phyloP scores from a whole-genome alignment of 257 asterid species.

The Linaria vulgaris region DNA sequence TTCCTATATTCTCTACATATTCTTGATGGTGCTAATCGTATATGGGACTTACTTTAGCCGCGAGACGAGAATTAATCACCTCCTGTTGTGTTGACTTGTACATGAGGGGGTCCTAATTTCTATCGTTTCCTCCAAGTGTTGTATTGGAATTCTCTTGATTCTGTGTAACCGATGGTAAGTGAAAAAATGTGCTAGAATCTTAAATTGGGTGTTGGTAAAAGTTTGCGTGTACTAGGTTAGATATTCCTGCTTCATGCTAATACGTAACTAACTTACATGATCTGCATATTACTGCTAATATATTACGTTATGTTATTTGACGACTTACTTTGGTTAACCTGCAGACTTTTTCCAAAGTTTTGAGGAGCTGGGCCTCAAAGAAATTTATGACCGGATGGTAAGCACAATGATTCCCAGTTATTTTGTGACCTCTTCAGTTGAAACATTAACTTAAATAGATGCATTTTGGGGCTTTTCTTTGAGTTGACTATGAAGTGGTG shows the following conservation, averaged over 20 bases:
- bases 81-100: slow-evolving; percentile 3
- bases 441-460: slow-evolving; percentile 9
- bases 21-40: background rate
- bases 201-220: no score
- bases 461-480: slow-evolving; percentile 4
- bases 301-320: no score
- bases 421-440: slow-evolving; percentile 11
- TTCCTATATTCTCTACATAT: no score
- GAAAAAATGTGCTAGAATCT: no score
- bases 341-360: slow-evolving; percentile 85
- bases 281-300: no score
- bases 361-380: slow-evolving; percentile 96
- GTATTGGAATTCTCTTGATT: no score
- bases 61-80: slow-evolving; percentile 10
- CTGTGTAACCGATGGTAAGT: no score
- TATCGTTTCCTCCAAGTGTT: no score
- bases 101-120: no score
- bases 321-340: background rate
- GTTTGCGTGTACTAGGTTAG: no score
- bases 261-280: no score
- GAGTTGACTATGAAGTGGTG: background rate
- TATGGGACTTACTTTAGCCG: background rate
- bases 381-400: slow-evolving; percentile 98
- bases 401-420: slow-evolving; percentile 21
- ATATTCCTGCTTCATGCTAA: no score